Base-by-base conservation (phyloP, 352 stramenopile species). In the Detonula confervacea region DNA sequence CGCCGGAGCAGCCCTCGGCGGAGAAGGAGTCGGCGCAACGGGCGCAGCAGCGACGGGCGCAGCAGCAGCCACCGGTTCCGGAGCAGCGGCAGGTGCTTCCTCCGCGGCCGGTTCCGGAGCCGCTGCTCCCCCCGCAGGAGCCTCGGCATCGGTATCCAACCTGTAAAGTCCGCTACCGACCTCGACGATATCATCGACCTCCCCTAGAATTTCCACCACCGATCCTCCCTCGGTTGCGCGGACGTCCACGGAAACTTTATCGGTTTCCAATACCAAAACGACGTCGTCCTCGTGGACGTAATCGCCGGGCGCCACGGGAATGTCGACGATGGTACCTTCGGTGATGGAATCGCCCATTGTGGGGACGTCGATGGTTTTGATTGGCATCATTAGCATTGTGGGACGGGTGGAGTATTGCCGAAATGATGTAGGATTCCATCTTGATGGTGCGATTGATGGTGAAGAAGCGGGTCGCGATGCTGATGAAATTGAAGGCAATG, bases 181-280 rank as follows among this genome's bases (percentile, higher is more conserved):
- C 84, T 98, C 89, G 0, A 99, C 96, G 22, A 97, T 96, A 69
- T 98, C 96, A 56, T 98, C 97, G 3, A 98, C 87, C 74, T 97
- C 96, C 11, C 94, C 95, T 52, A 99, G 79, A 52, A 98, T 90
- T 92, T 98, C 88, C 24, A 94, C 95, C 63, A 99, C 80, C 65
- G 93, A 93, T 42, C 97, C 97, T 1, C 88, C 90, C 64, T 97
- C 93, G 0, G 95, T 92, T 8, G 96, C 95, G 52, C 97, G 79
- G 1, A 95, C 85, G 67, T 94, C 88, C 1, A 95, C 90, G 5
- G 80, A 73, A 3, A 99, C 97, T 90, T 99, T 99, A 87, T 99
- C 97, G 0, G 97, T 99, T 90, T 99, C 97, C 0, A 99, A 91
- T 55, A 98, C 94, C 20, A 98, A 87, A 1, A 99, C 95, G 9